A percentile compares a stretch with the other conserved stretches of the same genome.
phyloP scores from a whole-genome alignment of 1,284 basidiomycete species.

The Rhodotorula glutinis region DNA sequence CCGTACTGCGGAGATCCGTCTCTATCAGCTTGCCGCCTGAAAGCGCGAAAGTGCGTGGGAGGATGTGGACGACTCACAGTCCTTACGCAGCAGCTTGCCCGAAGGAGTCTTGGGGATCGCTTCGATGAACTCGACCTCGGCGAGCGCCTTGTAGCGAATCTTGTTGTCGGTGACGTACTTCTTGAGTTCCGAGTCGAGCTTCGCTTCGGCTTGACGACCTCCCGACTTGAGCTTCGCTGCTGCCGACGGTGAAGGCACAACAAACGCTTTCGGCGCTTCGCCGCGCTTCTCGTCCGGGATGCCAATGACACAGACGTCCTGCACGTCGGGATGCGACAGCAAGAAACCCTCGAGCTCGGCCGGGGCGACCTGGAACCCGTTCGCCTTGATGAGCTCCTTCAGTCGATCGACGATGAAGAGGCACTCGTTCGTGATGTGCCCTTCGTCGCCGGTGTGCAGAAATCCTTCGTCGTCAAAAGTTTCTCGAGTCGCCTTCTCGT shows the following conservation, averaged over 20 bases:
- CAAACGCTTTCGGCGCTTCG: constrained; percentile 63
- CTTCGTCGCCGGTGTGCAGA: constrained; percentile 44
- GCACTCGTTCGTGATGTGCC: constrained; percentile 19
- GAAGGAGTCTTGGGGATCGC: constrained; percentile 56
- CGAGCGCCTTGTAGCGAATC: constrained; percentile 66
- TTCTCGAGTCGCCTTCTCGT: constrained; percentile 43
- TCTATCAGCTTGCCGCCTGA: not conserved
- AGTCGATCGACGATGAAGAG: constrained; percentile 37
- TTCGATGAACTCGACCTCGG: constrained; percentile 66
- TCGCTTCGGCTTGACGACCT: not conserved
- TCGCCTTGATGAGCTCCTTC: constrained; percentile 37
- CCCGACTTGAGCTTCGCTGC: not conserved
- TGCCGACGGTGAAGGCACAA: constrained; percentile 18
- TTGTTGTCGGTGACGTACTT: constrained; percentile 69
- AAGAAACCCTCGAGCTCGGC: constrained; percentile 72
- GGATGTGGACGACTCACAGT: constrained; percentile 10
- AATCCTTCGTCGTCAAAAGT: constrained; percentile 42
- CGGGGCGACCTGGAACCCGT: constrained; percentile 50
- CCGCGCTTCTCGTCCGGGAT: constrained; percentile 73
- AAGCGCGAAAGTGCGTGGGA: accelerated
- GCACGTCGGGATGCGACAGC: constrained; percentile 65
- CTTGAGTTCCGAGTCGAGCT: constrained; percentile 31
- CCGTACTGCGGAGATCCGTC: not conserved
- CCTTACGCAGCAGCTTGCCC: constrained; percentile 33
- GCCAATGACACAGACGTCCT: constrained; percentile 70